phyloP scores from a whole-genome alignment of 1,139 yeast species.

The Scheffersomyces titani region DNA sequence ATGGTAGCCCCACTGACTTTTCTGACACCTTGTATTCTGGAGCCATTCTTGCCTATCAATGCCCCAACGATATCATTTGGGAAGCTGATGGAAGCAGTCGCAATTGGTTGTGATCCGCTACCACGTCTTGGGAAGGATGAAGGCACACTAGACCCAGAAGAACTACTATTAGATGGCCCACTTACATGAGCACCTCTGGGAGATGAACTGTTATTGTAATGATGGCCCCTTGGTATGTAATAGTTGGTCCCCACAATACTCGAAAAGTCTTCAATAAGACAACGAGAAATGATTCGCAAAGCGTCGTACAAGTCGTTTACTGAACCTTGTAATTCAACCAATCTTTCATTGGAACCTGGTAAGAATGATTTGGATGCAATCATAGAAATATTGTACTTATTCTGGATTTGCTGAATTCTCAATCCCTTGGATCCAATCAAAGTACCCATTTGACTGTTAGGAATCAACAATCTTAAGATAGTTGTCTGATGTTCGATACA shows the following conservation, averaged over 20 bases:
- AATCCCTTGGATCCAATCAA: slow-evolving; percentile 85
- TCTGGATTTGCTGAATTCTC: slow-evolving; percentile 81
- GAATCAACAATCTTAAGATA: slow-evolving; percentile 69
- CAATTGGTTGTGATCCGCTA: slow-evolving; percentile 4
- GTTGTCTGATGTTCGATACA: slow-evolving; percentile 54
- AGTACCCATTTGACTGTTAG: slow-evolving; percentile 89
- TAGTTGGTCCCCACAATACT: slow-evolving; percentile 65
- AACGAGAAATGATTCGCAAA: slow-evolving; percentile 64
- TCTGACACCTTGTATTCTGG: slow-evolving; percentile 85
- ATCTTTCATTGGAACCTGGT: slow-evolving; percentile 82
- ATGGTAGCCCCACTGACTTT: slow-evolving; percentile 79
- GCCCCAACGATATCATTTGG: slow-evolving; percentile 91
- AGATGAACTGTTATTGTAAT: slow-evolving; percentile 4
- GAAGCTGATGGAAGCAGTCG: slow-evolving; percentile 32
- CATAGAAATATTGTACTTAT: slow-evolving; percentile 69
- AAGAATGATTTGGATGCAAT: slow-evolving; percentile 86
- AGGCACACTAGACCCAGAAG: slow-evolving; percentile 9
- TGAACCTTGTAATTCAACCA: slow-evolving; percentile 85
- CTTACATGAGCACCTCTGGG: not conserved
- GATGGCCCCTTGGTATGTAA: slow-evolving; percentile 57
- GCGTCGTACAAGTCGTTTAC: slow-evolving; percentile 64
- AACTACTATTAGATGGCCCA: slow-evolving; percentile 17
- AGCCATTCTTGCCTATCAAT: slow-evolving; percentile 83
- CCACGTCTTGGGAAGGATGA: slow-evolving; percentile 7
- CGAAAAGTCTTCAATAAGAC: slow-evolving; percentile 72